Evolutionary conservation across 2,329 filamentous ascomycete species (phyloP).

Genomic region (Fusarium buxicola): DNA sequence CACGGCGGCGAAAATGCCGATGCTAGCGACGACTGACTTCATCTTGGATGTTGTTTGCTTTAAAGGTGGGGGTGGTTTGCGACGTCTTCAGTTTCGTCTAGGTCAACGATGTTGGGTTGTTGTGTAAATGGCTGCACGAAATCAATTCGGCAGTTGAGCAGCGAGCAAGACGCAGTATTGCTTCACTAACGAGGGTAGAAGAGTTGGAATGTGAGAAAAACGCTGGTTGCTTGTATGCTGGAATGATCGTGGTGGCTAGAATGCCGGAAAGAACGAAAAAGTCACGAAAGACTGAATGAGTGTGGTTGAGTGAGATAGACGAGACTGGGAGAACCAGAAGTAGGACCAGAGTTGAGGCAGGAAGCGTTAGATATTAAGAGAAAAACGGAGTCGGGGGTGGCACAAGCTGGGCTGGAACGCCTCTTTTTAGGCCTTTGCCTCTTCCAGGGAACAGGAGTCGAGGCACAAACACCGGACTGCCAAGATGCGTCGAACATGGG

Average conservation of each 20-base stretch:
- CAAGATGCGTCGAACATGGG: slow-evolving; percentile 38
- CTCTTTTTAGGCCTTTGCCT: slow-evolving; percentile 40
- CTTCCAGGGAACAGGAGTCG: slow-evolving; percentile 37
- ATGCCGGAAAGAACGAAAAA: slow-evolving; percentile 46
- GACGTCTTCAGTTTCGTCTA: slow-evolving; percentile 42
- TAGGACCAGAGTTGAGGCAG: slow-evolving; percentile 35
- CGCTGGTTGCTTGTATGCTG: slow-evolving; percentile 37
- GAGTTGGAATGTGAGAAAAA: slow-evolving; percentile 37
- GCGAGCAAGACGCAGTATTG: slow-evolving; percentile 49
- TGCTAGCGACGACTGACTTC: slow-evolving; percentile 58
- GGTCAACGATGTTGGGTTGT: slow-evolving; percentile 28
- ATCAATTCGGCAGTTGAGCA: slow-evolving; percentile 48
- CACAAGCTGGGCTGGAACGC: slow-evolving; percentile 37
- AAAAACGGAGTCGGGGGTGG: slow-evolving; percentile 39
- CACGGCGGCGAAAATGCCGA: slow-evolving; percentile 59
- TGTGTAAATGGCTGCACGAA: slow-evolving; percentile 45
- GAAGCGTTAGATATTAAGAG: slow-evolving; percentile 47
- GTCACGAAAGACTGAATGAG: slow-evolving; percentile 44
- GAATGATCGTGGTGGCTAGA: slow-evolving; percentile 47
- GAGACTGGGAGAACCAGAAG: slow-evolving; percentile 36
- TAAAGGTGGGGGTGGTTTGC: slow-evolving; percentile 23
- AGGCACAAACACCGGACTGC: slow-evolving; percentile 46
- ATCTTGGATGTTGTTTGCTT: slow-evolving; percentile 56
- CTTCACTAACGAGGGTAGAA: slow-evolving; percentile 46
- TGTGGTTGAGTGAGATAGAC: slow-evolving; percentile 41